These are phyloP conservation scores for Vigna nakashimae DNA, from an alignment of 306 rosid species.

Conservation along the genomic window DNA sequence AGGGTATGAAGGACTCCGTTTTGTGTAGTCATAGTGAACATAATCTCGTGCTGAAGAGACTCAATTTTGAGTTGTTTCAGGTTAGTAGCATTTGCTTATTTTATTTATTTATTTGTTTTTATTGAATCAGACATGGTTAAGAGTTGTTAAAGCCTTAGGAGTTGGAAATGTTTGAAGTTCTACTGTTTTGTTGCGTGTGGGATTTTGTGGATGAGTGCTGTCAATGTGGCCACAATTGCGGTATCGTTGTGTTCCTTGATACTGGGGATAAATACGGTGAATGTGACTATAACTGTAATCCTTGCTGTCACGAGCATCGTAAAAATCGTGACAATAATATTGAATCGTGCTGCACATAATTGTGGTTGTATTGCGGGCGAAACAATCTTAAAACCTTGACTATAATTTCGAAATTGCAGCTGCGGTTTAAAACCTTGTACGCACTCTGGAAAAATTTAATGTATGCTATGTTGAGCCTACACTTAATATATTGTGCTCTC, in stretches of 20 bases:
- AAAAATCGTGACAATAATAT: background rate
- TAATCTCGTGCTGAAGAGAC: constrained; percentile 77
- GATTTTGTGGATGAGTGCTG: background rate
- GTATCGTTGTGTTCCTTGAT: background rate
- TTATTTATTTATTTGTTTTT: background rate
- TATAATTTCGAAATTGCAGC: background rate
- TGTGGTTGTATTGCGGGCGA: background rate
- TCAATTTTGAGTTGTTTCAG: constrained; percentile 75
- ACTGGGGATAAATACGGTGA: background rate
- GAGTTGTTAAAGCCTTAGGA: background rate
- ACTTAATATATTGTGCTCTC: background rate
- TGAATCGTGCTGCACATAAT: background rate
- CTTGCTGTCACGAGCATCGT: background rate
- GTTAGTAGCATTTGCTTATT: constrained; percentile 37
- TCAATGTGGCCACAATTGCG: background rate
- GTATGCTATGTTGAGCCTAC: background rate
- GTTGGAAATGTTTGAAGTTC: background rate
- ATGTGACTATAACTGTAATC: background rate
- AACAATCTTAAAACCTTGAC: background rate
- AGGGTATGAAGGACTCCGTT: constrained; percentile 50
- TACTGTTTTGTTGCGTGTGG: background rate
- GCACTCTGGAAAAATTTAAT: background rate
- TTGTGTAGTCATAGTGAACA: constrained; percentile 67
- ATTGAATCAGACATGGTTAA: background rate
- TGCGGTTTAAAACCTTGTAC: background rate